Percentiles rank a stretch among this genome's conserved stretches.
These are phyloP conservation scores for Carex parvula DNA, from an alignment of 176 grass and related monocot species.

Conservation along the genomic window DNA sequence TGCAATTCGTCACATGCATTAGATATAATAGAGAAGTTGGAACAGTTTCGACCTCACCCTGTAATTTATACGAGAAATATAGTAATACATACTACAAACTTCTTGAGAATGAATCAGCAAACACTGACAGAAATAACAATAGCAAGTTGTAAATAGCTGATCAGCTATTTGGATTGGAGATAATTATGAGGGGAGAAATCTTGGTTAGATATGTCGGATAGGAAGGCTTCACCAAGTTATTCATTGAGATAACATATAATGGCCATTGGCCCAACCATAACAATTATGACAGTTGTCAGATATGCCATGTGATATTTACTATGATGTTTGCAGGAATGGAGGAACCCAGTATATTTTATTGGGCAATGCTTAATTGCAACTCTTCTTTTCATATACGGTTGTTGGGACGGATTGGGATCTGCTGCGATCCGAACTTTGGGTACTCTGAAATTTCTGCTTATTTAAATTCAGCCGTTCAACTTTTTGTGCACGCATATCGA, in stretches of 20 bases:
- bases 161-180: neutral
- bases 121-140: neutral
- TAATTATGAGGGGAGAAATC: neutral
- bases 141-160: neutral
- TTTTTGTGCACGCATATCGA: too few relatives aligned
- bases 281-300: neutral
- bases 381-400: neutral
- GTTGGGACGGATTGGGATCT: too few relatives aligned
- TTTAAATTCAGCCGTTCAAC: too few relatives aligned
- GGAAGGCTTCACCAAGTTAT: neutral
- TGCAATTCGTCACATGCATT: neutral
- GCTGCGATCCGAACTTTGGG: too few relatives aligned
- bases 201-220: slow-evolving; percentile 9
- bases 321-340: neutral
- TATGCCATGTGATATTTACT: neutral
- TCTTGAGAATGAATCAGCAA: neutral
- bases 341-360: neutral
- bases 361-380: neutral
- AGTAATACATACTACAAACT: neutral
- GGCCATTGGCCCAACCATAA: neutral
- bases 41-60: neutral
- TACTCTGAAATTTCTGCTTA: too few relatives aligned
- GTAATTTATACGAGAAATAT: neutral
- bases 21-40: neutral
- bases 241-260: neutral